Percentiles rank a stretch among this genome's conserved stretches.
These are phyloP conservation scores for Recurvomyces mirabilis DNA, from an alignment of 495 filamentous ascomycete species.

Conservation along the genomic window DNA sequence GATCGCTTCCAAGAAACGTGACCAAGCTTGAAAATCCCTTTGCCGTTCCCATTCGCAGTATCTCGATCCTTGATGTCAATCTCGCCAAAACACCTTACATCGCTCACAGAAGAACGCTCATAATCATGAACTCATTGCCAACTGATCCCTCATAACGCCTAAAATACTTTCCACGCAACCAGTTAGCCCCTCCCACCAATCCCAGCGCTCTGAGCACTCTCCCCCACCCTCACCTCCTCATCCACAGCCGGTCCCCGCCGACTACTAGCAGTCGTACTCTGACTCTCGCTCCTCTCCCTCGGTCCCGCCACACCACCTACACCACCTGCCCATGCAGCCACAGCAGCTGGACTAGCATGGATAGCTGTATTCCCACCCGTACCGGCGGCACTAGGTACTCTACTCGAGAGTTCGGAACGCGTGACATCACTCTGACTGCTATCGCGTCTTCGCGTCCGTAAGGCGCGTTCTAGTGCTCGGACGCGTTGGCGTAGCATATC, in stretches of 20 bases:
- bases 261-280: slow-evolving; percentile 20
- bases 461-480: slow-evolving; percentile 53
- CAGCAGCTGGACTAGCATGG: slow-evolving; percentile 8
- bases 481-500: slow-evolving; percentile 62
- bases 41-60: no score
- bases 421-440: slow-evolving; percentile 13
- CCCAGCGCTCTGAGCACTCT: slow-evolving; percentile 17
- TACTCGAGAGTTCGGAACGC: slow-evolving; percentile 3
- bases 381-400: not conserved
- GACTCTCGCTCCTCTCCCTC: slow-evolving; percentile 19
- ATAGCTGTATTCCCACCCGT: not conserved
- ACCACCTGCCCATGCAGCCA: slow-evolving; percentile 13
- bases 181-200: no score
- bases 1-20: no score
- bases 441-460: slow-evolving; percentile 12
- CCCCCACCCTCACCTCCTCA: slow-evolving; percentile 15
- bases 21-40: no score
- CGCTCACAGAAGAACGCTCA: no score
- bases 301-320: slow-evolving; percentile 18
- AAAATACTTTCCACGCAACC: no score
- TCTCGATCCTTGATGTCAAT: no score
- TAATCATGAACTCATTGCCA: no score
- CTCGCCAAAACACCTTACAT: no score
- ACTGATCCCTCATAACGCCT: no score
- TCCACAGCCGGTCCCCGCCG: slow-evolving; percentile 7